phyloP scores from a whole-genome alignment of 495 filamentous ascomycete genomes.

The Copromyces sp. region DNA sequence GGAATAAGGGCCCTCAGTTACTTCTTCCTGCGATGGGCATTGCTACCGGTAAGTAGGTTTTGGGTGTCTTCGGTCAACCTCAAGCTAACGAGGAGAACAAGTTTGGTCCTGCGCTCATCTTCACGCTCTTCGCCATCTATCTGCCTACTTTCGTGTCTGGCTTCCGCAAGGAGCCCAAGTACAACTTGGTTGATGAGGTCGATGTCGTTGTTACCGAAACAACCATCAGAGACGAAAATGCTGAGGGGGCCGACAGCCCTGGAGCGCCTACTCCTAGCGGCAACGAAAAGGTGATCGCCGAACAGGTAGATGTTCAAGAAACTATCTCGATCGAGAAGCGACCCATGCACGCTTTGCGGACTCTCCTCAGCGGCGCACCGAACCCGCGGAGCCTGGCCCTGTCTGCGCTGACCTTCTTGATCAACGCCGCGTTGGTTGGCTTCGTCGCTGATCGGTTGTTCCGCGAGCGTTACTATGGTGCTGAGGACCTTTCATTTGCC shows the following conservation, averaged over 20 bases:
- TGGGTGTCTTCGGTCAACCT: background rate
- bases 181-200: slow-evolving; percentile 50
- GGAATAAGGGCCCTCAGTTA: slow-evolving; percentile 51
- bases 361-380: slow-evolving; percentile 68
- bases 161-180: slow-evolving; percentile 46
- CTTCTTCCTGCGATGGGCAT: slow-evolving; percentile 81
- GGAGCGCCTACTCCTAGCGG: background rate
- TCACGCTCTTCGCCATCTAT: slow-evolving; percentile 64
- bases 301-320: slow-evolving; percentile 42
- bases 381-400: slow-evolving; percentile 48
- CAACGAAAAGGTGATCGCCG: slow-evolving; percentile 22
- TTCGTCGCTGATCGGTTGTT: slow-evolving; percentile 67
- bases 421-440: slow-evolving; percentile 58
- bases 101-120: slow-evolving; percentile 54
- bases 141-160: slow-evolving; percentile 53
- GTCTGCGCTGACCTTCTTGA: slow-evolving; percentile 51
- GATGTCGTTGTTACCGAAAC: slow-evolving; percentile 50
- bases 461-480: slow-evolving; percentile 56
- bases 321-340: slow-evolving; percentile 34
- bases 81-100: slow-evolving; percentile 19
- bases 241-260: slow-evolving; percentile 17
- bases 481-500: slow-evolving; percentile 68
- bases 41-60: slow-evolving; percentile 26
- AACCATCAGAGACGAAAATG: slow-evolving; percentile 19
- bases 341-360: slow-evolving; percentile 38